A percentile compares a stretch with the other conserved stretches of the same genome.
These are phyloP conservation scores for Entomortierella lignicola DNA, from an alignment of 192 early-diverging fungal genomes.

Conservation along the genomic window DNA sequence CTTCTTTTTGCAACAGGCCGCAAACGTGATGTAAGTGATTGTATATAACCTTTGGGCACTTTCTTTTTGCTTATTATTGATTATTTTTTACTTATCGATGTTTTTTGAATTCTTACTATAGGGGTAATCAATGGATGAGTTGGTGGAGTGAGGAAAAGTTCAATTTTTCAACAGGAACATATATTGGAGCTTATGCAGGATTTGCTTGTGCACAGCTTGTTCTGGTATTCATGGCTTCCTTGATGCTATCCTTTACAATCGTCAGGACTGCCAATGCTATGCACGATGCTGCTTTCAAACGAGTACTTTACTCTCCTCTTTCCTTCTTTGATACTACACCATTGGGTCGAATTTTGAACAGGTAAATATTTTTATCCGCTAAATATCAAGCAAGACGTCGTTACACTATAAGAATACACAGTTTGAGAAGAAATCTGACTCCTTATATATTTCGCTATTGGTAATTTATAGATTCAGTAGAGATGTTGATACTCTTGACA, in stretches of 20 bases:
- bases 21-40: slow-evolving; percentile 50
- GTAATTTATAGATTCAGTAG: slow-evolving; percentile 83
- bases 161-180: slow-evolving; percentile 3
- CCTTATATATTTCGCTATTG: too few relatives aligned
- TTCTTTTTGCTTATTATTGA: too few relatives aligned
- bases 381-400: too few relatives aligned
- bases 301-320: slow-evolving; percentile 71
- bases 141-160: slow-evolving; percentile 52
- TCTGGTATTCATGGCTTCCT: slow-evolving; percentile 28
- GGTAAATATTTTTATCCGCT: slow-evolving; percentile 51
- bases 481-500: slow-evolving; percentile 74
- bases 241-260: slow-evolving; percentile 39
- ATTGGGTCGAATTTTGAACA: slow-evolving; percentile 86
- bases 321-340: slow-evolving; percentile 93
- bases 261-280: slow-evolving; percentile 71
- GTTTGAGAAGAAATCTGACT: too few relatives aligned
- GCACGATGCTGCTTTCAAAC: slow-evolving; percentile 73
- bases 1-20: slow-evolving; percentile 34
- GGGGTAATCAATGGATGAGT: slow-evolving; percentile 46
- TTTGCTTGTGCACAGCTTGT: slow-evolving; percentile 29
- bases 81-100: too few relatives aligned
- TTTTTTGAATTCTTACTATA: background rate
- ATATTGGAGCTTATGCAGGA: slow-evolving; percentile 39
- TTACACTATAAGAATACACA: too few relatives aligned
- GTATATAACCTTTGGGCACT: too few relatives aligned